These are phyloP conservation scores for Epichloe baconii DNA, from an alignment of 2,329 filamentous ascomycete genomes.

Conservation along the genomic window DNA sequence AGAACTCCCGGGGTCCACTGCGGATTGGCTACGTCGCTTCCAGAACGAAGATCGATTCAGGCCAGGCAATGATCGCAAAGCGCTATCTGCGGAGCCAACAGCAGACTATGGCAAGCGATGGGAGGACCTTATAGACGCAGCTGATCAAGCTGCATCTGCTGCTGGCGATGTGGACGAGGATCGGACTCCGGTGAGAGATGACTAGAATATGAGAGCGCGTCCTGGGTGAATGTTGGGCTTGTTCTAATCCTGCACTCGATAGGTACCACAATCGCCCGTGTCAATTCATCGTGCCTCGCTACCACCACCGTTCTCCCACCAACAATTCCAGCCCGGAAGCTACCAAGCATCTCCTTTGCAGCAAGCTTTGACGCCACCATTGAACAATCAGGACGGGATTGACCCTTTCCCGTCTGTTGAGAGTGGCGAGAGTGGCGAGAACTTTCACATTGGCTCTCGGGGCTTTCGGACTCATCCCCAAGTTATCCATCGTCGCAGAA, in stretches of 20 bases:
- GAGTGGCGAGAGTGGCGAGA: constrained; percentile 57
- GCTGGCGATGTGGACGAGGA: constrained; percentile 87
- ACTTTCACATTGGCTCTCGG: constrained; percentile 55
- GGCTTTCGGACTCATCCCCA: constrained; percentile 57
- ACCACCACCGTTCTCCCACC: constrained; percentile 48
- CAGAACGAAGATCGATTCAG: constrained; percentile 54
- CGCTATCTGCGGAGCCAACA: constrained; percentile 73
- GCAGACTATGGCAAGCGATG: constrained; percentile 78
- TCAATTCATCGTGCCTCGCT: constrained; percentile 50
- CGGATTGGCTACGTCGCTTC: constrained; percentile 48
- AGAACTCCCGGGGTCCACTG: constrained; percentile 57
- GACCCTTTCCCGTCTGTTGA: constrained; percentile 88
- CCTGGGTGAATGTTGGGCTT: not conserved
- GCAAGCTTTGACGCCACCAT: constrained; percentile 77
- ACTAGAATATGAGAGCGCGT: not conserved
- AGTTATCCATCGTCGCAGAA: constrained; percentile 59
- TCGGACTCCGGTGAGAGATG: constrained; percentile 62
- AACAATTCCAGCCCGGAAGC: constrained; percentile 46
- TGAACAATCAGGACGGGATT: constrained; percentile 49
- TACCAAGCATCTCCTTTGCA: constrained; percentile 88
- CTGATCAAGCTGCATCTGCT: constrained; percentile 58
- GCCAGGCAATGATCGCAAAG: constrained; percentile 59
- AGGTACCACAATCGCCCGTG: constrained; percentile 53
- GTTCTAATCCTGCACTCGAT: constrained; percentile 2
- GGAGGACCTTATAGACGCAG: constrained; percentile 93